Evolutionary conservation across 352 stramenopile genomes (phyloP), one percentile per base, ranked within the genome.

Genomic region (Globisporangium apiculatum): DNA sequence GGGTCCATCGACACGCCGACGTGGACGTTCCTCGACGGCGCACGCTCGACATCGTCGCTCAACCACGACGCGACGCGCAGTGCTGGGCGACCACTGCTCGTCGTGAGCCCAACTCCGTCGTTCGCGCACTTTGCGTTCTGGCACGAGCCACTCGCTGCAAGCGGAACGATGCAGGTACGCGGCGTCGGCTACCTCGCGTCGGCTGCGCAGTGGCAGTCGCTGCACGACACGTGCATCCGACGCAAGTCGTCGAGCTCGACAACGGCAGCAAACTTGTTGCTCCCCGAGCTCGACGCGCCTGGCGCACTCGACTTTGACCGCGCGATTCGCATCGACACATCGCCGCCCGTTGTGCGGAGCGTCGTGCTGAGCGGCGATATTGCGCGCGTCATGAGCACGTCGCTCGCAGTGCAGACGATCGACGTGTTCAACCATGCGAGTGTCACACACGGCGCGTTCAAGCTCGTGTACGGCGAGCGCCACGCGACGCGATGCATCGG

Each of bases 251-350:
- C 72, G 0, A 56, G 56, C 3, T 63, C 75, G 0, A 52, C 56
- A 0, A 81, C 74, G 4, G 46, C 67, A 8, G 71, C 67, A 0
- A 81, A 74, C 49, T 41, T 91, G 8, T 46, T 84, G 14, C 64
- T 91, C 2, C 79, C 82, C 3, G 59, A 71, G 10, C 24, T 80
- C 14, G 78, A 78, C 42, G 72, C 75, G 0, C 61, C 72, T 5
- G 74, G 74, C 7, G 65, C 79, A 3, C 58, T 91, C 17, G 75
- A 87, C 51, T 89, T 83, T 62, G 46, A n/a, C 1, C 72, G 71
- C 8, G 56, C 65, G 9, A 66, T 91, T 12, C 62, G 59, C 12
- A 65, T 91, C n/a, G 82, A 89, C 62, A 83, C 79, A 0, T 75
- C 72, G 1, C 36, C 47, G 1, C 82, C 82, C 15, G 58, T 45